These are phyloP conservation scores for Eucalyptus guilfoylei DNA, from an alignment of 345 rosid genomes.

Conservation along the genomic window DNA sequence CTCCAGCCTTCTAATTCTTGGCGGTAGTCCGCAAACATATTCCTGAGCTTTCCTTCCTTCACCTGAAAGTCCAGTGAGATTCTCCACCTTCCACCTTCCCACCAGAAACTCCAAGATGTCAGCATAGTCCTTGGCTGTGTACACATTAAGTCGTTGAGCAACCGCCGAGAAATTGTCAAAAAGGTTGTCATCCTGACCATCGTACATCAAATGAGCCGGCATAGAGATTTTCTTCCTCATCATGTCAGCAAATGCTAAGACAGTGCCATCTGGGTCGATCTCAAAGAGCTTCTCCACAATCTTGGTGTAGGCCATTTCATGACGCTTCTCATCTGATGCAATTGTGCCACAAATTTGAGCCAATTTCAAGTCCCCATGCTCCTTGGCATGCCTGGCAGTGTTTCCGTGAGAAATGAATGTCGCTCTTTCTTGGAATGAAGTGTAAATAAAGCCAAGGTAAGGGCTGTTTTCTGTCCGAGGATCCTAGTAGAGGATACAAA, in stretches of 20 bases:
- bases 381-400: constrained; percentile 89
- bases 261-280: constrained; percentile 81
- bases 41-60: constrained; percentile 86
- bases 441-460: constrained; percentile 83
- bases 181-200: constrained; percentile 60
- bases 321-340: constrained; percentile 93
- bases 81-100: constrained; percentile 65
- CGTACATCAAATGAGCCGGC: constrained; percentile 97
- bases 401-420: constrained; percentile 93
- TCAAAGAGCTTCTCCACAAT: constrained; percentile 81
- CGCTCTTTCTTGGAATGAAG: constrained; percentile 96
- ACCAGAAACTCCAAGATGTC: constrained; percentile 84
- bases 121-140: constrained; percentile 82
- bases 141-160: constrained; percentile 84
- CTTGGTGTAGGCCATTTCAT: constrained; percentile 87
- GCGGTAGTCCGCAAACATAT: constrained; percentile 59
- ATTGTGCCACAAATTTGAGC: constrained; percentile 87
- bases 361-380: constrained; percentile 64
- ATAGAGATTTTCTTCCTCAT: constrained; percentile 93
- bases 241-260: constrained; percentile 82
- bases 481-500: constrained; percentile 35
- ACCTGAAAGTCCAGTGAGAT: constrained; percentile 52
- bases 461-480: constrained; percentile 82
- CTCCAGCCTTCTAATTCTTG: constrained; percentile 68
- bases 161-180: constrained; percentile 81